phyloP scores from a whole-genome alignment of 1,139 yeast genomes.

The Zhuliangozyma parablackwelliae region DNA sequence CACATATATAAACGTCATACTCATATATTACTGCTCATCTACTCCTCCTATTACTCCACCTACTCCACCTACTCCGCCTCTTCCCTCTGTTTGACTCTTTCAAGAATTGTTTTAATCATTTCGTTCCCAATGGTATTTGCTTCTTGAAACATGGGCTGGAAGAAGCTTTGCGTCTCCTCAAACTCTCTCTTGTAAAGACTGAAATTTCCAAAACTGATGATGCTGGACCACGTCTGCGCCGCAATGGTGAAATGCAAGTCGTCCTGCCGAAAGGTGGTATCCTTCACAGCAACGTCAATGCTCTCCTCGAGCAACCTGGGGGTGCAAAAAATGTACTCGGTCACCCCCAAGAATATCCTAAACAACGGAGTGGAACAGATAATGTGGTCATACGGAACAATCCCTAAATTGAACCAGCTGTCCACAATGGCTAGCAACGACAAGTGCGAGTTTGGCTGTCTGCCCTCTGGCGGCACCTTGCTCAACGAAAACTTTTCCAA shows the following conservation, averaged over 20 bases:
- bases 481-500: slow-evolving; percentile 76
- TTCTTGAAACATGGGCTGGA: slow-evolving; percentile 81
- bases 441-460: slow-evolving; percentile 82
- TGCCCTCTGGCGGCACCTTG: slow-evolving; percentile 67
- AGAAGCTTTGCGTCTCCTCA: slow-evolving; percentile 74
- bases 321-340: slow-evolving; percentile 84
- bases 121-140: slow-evolving; percentile 92
- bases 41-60: slow-evolving; percentile 1
- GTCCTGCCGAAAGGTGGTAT: slow-evolving; percentile 72
- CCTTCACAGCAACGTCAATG: slow-evolving; percentile 63
- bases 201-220: slow-evolving; percentile 74
- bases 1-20: background rate
- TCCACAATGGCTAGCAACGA: slow-evolving; percentile 88
- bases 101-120: slow-evolving; percentile 83
- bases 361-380: slow-evolving; percentile 92
- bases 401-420: slow-evolving; percentile 81
- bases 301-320: slow-evolving; percentile 79
- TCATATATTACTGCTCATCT: background rate
- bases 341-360: slow-evolving; percentile 88
- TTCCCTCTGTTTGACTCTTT: slow-evolving; percentile 44
- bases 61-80: background rate
- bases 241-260: slow-evolving; percentile 84
- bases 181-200: slow-evolving; percentile 68
- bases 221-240: slow-evolving; percentile 80
- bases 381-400: slow-evolving; percentile 93